Base-by-base conservation (phyloP, 1,139 yeast species). In the Insectozyma bohioensis region DNA sequence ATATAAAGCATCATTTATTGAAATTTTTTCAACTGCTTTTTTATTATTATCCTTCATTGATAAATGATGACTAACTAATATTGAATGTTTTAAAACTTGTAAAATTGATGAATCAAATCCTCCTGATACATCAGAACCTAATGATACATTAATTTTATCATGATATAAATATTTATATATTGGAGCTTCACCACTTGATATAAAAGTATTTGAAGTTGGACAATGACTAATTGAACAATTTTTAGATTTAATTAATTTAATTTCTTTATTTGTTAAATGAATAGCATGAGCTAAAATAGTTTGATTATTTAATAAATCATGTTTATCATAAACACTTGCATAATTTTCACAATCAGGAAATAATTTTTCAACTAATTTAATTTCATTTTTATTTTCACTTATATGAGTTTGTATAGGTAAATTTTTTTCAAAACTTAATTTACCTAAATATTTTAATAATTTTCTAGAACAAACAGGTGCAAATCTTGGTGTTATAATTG, bases 51-150 rank as follows among this genome's bases (percentile, higher is more conserved):
- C 54, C 37, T 69, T 72, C 84, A 87, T 85, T 1, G 92, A 78
- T 34, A 85, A 61, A 54, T 87, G 95, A 47, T 95, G 81, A 6
- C 95, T 85, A 2, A 87, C 95, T 37, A 87, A 56, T 23, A 86
- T 71, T 1, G 95, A 86, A 42, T 85, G 88, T 48, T 83, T 78
- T 12, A 95, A 85, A 8, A 82, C 77, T 13, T 74, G 77, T 39
- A 92, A 67, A 21, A 92, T 82, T 26, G 90, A 82, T 19, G 86
- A 80, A 10, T 94, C 78, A 57, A 75, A 87, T 0, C 98, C 98
- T 6, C 96, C 98, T 27, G 95, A 84, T 15, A 90, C 77, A 54
- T 92, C 98, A 1, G 96, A 84, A 1, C 98, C 98, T 33, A 92
- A 68, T 6, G 94, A 76, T 12, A 90, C 92, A 40, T 86, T 84